A percentile compares a stretch with the other conserved stretches of the same genome.
Evolutionary conservation across 176 grass and related monocot genomes (phyloP).

Genomic region (Ananas comosus): DNA sequence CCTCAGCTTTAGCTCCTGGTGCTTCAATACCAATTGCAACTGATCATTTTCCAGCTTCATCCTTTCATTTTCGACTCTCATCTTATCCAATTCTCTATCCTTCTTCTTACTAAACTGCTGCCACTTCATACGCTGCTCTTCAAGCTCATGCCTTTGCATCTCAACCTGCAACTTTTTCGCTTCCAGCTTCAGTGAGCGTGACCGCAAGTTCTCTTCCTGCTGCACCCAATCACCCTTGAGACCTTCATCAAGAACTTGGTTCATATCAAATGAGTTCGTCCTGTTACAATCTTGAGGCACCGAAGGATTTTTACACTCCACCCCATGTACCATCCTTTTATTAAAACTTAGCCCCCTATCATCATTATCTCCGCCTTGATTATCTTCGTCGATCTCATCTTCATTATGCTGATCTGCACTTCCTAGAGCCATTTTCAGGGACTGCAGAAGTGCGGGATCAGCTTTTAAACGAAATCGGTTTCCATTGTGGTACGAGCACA

Average conservation of each 20-base stretch:
- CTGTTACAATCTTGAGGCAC: background rate
- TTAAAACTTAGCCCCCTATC: slow-evolving; percentile 22
- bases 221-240: slow-evolving; percentile 6
- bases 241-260: slow-evolving; percentile 25
- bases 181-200: slow-evolving; percentile 29
- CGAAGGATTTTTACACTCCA: slow-evolving; percentile 11
- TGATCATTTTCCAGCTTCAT: slow-evolving; percentile 73
- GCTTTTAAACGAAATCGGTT: slow-evolving; percentile 46
- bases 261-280: slow-evolving; percentile 39
- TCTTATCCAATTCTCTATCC: slow-evolving; percentile 60
- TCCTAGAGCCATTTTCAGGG: slow-evolving; percentile 33
- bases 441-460: slow-evolving; percentile 43
- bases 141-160: slow-evolving; percentile 47
- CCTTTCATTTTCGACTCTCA: slow-evolving; percentile 64
- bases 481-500: slow-evolving; percentile 76
- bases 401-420: slow-evolving; percentile 30
- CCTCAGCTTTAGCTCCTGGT: slow-evolving; percentile 53
- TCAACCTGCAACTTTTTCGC: slow-evolving; percentile 44
- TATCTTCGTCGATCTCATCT: slow-evolving; percentile 32
- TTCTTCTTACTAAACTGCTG: slow-evolving; percentile 50
- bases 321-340: slow-evolving; percentile 21
- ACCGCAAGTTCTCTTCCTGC: slow-evolving; percentile 20
- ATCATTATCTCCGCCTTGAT: slow-evolving; percentile 24
- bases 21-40: slow-evolving; percentile 57
- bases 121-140: slow-evolving; percentile 64